Evolutionary conservation across 805 yeast genomes (phyloP), one percentile per base, ranked within the genome.

Genomic region (Teunomyces tritomae): DNA sequence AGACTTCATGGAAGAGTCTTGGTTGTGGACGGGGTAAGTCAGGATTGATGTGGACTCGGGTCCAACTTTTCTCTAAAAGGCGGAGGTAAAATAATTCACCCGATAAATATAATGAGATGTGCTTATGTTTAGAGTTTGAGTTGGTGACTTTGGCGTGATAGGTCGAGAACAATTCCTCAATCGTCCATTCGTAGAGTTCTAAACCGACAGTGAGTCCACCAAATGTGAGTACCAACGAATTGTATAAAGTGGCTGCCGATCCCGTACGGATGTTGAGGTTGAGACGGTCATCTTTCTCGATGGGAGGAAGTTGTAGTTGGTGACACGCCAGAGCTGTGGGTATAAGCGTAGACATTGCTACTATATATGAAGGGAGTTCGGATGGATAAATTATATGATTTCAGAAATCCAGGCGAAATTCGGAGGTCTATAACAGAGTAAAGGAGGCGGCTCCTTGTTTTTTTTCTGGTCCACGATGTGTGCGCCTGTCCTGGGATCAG

Each of bases 201-300:
- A 86, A 57, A 1, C 85, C 86, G 8, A 82, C 63, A 0, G 82
- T 77, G 13, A 84, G 64, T 0, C 94, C 94, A n/a, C 91, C 92
- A 59, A 72, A 80, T 0, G 80, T 83, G 28, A 83, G 76, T 1
- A 86, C 71, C 43, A 82, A 70, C 5, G 91, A 85, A 55, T 82
- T 78, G 32, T 77, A 71, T 24, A 83, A 70, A 1, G 77, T 68
- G 1, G 82, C 67, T 0, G 89, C 80, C 1, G 89, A 79, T 11
- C 94, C 94, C 1, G 89, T 83, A 48, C 92, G 71, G 40, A 78
- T 78, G 46, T 80, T 81, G 50, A 85, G 65, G 48, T 80, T 74
- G 39, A 74, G 60, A 27, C 86, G 68, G 48, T 78, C 79, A 54
- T 81, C 87, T 29, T 71, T 74, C 44, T 74, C 80, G 9, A 66